Conservation (phyloP, 2,329 filamentous ascomycete species). For the Sclerotiophoma versabilis region DNA sequence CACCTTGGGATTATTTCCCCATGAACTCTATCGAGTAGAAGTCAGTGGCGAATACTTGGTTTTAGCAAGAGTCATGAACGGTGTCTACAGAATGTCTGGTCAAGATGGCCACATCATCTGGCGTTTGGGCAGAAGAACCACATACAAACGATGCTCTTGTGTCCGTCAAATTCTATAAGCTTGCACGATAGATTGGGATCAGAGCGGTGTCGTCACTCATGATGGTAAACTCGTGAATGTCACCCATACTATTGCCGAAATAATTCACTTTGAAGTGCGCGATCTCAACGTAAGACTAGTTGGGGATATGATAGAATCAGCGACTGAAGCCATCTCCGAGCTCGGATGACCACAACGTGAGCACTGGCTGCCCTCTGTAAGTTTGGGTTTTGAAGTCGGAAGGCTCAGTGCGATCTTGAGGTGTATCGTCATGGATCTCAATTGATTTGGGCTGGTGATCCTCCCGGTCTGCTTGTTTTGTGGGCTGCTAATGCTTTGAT, state of each 20-base stretch:
- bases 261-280: constrained; percentile 21
- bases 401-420: constrained; percentile 20
- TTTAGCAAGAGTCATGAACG: constrained; percentile 28
- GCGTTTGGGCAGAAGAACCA: constrained; percentile 41
- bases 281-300: constrained; percentile 28
- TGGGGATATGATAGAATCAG: constrained; percentile 22
- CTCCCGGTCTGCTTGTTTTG: constrained; percentile 2
- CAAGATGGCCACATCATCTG: constrained; percentile 33
- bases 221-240: constrained; percentile 56
- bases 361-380: constrained; percentile 28
- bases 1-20: constrained; percentile 52
- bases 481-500: constrained; percentile 3
- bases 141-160: no score
- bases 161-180: constrained; percentile 49
- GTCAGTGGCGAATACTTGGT: constrained; percentile 29
- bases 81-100: constrained; percentile 28
- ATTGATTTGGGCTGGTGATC: not conserved
- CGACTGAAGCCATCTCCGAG: constrained; percentile 20
- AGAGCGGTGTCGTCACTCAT: constrained; percentile 53
- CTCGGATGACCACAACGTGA: constrained; percentile 30
- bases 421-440: not conserved
- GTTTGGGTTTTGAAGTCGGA: constrained; percentile 33
- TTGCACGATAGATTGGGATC: constrained; percentile 51
- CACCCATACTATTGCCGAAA: constrained; percentile 29
- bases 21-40: constrained; percentile 46